phyloP scores from a whole-genome alignment of 495 filamentous ascomycete species.

The Chaetomium cochliodes region DNA sequence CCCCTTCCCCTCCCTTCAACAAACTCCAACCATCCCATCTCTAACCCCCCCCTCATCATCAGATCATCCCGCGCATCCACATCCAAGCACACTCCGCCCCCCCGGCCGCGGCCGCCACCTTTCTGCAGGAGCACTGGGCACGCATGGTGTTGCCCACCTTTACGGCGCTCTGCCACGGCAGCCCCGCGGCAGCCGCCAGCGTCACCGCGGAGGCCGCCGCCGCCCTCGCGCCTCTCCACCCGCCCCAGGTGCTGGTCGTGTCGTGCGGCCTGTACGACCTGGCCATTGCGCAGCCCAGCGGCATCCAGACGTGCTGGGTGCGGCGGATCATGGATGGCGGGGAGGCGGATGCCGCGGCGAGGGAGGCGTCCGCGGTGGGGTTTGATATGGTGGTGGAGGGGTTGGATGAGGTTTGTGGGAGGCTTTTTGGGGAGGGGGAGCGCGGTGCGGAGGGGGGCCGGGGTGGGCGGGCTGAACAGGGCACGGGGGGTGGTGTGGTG shows the following conservation, averaged over 20 bases:
- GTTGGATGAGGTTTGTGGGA: slow-evolving; percentile 1
- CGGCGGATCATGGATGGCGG: neutral
- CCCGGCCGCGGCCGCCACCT: too few species aligned
- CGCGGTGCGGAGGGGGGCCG: neutral
- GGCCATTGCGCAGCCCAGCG: neutral
- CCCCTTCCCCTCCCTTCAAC: neutral
- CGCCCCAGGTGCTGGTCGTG: neutral
- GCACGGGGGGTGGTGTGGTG: neutral
- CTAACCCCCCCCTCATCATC: neutral
- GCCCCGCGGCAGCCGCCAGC: neutral
- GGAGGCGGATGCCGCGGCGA: neutral
- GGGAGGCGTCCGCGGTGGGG: neutral
- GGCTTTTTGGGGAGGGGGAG: neutral
- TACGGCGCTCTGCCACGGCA: neutral
- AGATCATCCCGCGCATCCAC: neutral
- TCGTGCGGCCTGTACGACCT: slow-evolving; percentile 10
- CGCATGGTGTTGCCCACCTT: neutral
- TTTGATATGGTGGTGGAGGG: neutral
- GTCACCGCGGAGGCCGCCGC: neutral
- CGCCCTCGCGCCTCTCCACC: neutral
- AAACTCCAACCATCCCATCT: neutral
- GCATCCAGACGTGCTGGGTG: slow-evolving; percentile 11
- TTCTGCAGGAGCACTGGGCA: neutral
- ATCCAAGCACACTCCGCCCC: too few species aligned
- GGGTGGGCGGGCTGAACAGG: too few species aligned